Percentiles rank a stretch among this genome's conserved stretches.
These are phyloP conservation scores for Hansenula sp. DNA, from an alignment of 1,139 yeast species.

Conservation along the genomic window DNA sequence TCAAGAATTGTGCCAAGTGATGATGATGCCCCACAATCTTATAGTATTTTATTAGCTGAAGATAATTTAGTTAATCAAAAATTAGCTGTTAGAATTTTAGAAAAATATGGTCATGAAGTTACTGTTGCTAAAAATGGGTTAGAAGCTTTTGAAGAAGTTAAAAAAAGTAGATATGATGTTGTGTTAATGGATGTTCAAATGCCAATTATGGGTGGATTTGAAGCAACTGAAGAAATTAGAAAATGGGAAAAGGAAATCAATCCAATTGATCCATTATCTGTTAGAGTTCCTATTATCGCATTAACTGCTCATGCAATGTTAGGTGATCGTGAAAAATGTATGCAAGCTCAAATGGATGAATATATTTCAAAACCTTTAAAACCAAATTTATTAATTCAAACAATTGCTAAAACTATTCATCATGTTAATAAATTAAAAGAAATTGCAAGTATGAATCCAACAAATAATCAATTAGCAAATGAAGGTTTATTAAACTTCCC, in stretches of 20 bases:
- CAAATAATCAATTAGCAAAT: constrained; percentile 18
- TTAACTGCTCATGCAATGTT: constrained; percentile 91
- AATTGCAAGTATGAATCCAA: constrained; percentile 19
- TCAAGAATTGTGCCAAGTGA: constrained; percentile 77
- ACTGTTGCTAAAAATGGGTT: constrained; percentile 84
- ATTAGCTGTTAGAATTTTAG: constrained; percentile 76
- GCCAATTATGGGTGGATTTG: constrained; percentile 96
- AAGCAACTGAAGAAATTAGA: constrained; percentile 80
- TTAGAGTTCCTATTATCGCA: constrained; percentile 84
- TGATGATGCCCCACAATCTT: constrained; percentile 73
- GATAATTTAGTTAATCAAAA: constrained; percentile 86
- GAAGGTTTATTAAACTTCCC: constrained; percentile 12
- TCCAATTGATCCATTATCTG: constrained; percentile 41
- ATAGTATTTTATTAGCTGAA: constrained; percentile 76
- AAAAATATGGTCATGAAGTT: constrained; percentile 78
- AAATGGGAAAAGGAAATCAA: constrained; percentile 89
- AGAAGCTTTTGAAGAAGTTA: constrained; percentile 77
- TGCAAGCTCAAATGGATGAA: constrained; percentile 90
- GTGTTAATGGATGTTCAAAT: constrained; percentile 91
- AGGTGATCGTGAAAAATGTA: constrained; percentile 77
- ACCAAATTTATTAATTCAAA: constrained; percentile 77
- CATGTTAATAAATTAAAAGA: constrained; percentile 37
- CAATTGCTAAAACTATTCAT: constrained; percentile 80
- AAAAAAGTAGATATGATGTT: constrained; percentile 56
- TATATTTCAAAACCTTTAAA: constrained; percentile 83